These are phyloP conservation scores for Tylopilus intermedius DNA, from an alignment of 768 basidiomycete genomes.

Conservation along the genomic window DNA sequence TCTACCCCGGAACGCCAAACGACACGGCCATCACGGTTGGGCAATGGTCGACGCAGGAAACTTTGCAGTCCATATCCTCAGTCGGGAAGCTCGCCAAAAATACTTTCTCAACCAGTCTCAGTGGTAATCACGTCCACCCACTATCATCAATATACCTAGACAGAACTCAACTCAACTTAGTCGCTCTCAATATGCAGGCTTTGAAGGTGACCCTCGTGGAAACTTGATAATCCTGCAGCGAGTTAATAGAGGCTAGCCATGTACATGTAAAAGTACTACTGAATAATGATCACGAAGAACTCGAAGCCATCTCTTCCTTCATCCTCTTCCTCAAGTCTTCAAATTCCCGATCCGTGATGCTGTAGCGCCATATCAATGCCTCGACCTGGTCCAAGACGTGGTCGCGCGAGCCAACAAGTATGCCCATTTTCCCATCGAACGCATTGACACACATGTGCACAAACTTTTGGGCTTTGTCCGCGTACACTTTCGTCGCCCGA, in stretches of 20 bases:
- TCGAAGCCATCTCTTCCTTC: background rate
- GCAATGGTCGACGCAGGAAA: slow-evolving; percentile 78
- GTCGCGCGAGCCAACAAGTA: slow-evolving; percentile 7
- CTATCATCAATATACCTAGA: too few relatives aligned
- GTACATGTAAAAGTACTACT: background rate
- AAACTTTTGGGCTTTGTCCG: background rate
- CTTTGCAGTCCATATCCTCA: slow-evolving; percentile 76
- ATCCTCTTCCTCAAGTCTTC: background rate
- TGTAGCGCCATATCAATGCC: slow-evolving; percentile 11
- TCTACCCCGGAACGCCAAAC: slow-evolving; percentile 61
- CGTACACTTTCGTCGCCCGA: background rate
- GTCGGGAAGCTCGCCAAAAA: slow-evolving; percentile 58
- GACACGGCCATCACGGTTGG: slow-evolving; percentile 66
- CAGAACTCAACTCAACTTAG: background rate
- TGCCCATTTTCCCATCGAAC: slow-evolving; percentile 3
- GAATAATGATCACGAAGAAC: background rate
- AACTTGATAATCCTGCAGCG: too few relatives aligned
- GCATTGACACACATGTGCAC: background rate
- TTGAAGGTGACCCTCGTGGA: too few relatives aligned
- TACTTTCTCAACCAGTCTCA: slow-evolving; percentile 46
- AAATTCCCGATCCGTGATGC: slow-evolving; percentile 5
- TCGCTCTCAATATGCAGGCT: too few relatives aligned
- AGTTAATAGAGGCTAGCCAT: too few relatives aligned
- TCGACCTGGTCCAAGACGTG: slow-evolving; percentile 13
- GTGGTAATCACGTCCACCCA: slow-evolving; percentile 21